Evolutionary conservation across 2,329 filamentous ascomycete species (phyloP), one percentile per base, ranked within the genome.

Genomic region (Claviceps africana): DNA sequence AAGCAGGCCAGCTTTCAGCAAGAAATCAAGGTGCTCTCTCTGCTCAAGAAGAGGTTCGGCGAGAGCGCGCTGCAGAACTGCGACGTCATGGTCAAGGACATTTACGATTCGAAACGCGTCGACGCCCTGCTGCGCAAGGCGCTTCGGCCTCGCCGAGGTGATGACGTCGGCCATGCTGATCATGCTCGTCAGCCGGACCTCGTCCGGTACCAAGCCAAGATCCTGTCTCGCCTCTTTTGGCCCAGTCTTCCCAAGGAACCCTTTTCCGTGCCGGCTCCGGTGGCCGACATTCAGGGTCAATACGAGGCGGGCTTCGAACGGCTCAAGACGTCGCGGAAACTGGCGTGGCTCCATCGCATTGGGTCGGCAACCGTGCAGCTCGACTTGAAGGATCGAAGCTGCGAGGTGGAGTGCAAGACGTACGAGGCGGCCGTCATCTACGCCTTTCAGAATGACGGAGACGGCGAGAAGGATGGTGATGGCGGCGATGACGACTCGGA

Each of bases 81-180:
- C 66, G 91, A 98, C 64, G 93, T 98, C 61, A 98, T 98, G 93
- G 79, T 98, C 53, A 87, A 85, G 57, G 93, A 98, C 64, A 86
- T 97, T 37, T 78, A 86, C 57, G 90, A 96, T 62, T 95, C 89
- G 1, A 76, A 77, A 55, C 77, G 80, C 43, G 79, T 94, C 54
- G 86, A 96, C 62, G 70, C 74, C 8, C 72, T 77, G 13, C 81
- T 95, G 47, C 73, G 81, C 43, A 76, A 74, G 53, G 65, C 62
- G 53, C 54, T 68, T 22, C 56, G 50, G 53, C 54, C 68, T 21
- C 56, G 50, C 3, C 52, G 47, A 37, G 40, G 53, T 15, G 52
- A 55, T 2, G n/a, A n/a, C n/a, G 53, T 54, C 10, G 31, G 19
- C n/a, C 17, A 21, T 10, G 39, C 8, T 10, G 19, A 15, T 15